Evolutionary conservation across 2,329 filamentous ascomycete genomes (phyloP), one percentile per base, ranked within the genome.

Genomic region (Exophiala phaeomuriformis): DNA sequence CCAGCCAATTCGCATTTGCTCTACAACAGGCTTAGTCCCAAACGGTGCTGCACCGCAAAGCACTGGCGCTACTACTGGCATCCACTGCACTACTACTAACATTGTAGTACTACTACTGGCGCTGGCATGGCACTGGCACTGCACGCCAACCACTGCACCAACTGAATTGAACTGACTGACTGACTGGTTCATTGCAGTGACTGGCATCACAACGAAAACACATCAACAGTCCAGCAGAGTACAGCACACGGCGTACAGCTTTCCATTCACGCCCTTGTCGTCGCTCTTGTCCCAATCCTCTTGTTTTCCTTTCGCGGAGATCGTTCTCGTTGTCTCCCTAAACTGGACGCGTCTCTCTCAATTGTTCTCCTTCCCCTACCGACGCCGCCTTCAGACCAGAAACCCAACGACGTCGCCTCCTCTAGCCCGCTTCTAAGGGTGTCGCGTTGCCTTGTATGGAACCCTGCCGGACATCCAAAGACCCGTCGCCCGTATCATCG

Each of bases 321-420:
- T 55, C 35, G 29, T 41, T 27, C 49, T 52, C 36, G 27, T 47
- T 45, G 32, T 33, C 49, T 39, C 49, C 40, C 33, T 19, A 30
- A 30, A 37, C 46, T 9, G 19, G 39, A 57, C 55, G 51, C 55
- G 55, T 57, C 51, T 33, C 35, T 35, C 33, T 47, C 45, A 36
- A 52, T 50, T 50, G 37, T 33, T 31, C 47, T 50, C 52, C 41
- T 47, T 49, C 35, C 43, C 41, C 41, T 29, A 51, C 49, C 27
- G 12, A 43, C 44, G 12, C 35, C 41, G 31, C 35, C 47, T 36
- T 33, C 47, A 19, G 19, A 19, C 19, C 19, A 19, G 19, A 19
- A 19, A 19, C 19, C 19, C 19, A 19, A 19, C 19, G 1, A 19
- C 46, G 27, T 31, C 5, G 44, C 41, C 35, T 36, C 39, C 47